These are phyloP conservation scores for Nicotiana paniculata DNA, from an alignment of 257 asterid genomes.

Conservation along the genomic window DNA sequence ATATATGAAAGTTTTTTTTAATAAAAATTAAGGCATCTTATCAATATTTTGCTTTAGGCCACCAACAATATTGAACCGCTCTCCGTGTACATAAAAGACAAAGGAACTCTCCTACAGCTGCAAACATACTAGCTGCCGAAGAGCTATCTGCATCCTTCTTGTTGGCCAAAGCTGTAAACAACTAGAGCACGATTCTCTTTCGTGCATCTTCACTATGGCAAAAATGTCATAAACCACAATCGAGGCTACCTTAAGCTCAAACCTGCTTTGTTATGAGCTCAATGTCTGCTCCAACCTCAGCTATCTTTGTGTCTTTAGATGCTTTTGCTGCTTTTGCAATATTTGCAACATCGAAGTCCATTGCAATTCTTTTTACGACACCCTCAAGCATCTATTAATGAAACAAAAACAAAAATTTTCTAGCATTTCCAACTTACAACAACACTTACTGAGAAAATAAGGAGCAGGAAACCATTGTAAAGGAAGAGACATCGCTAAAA, in stretches of 20 bases:
- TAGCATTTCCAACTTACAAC: not conserved
- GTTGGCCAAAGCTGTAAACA: not conserved
- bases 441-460: too few relatives aligned
- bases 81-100: not conserved
- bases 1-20: too few relatives aligned
- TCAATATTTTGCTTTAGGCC: too few relatives aligned
- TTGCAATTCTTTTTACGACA: constrained; percentile 57
- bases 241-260: constrained; percentile 16
- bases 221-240: not conserved
- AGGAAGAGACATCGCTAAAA: too few relatives aligned
- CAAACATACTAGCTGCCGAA: not conserved
- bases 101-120: not conserved
- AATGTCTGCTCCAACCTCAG: constrained; percentile 90
- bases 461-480: not conserved
- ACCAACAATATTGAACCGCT: too few relatives aligned
- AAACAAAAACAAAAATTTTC: not conserved
- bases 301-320: constrained; percentile 65
- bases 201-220: not conserved
- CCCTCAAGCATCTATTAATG: constrained; percentile 80
- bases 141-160: not conserved
- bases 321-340: constrained; percentile 76
- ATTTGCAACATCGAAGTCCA: constrained; percentile 78
- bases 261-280: constrained; percentile 56
- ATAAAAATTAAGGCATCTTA: too few relatives aligned
- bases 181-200: not conserved